Percentiles rank a stretch among this genome's conserved stretches.
Evolutionary conservation across 108 stramenopile species (phyloP).

Genomic region (Schizochytrium sp.): DNA sequence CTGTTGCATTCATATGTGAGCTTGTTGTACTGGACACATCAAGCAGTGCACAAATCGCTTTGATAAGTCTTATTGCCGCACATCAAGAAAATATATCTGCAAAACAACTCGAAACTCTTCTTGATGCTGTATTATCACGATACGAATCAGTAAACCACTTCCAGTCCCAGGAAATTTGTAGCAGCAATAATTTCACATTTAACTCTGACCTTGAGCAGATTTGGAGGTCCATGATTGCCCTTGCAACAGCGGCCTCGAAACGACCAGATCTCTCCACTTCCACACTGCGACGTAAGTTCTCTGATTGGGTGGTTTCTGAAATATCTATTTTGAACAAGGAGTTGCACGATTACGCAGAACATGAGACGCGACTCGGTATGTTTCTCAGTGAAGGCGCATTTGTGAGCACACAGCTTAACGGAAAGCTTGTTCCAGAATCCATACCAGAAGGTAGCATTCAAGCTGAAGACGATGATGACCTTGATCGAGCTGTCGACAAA

Average conservation of each 20-base stretch:
- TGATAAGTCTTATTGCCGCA: not conserved
- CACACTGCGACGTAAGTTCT: not conserved
- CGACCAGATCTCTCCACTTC: not conserved
- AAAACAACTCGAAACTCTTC: not conserved
- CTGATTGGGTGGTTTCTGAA: not conserved
- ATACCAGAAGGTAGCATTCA: not conserved
- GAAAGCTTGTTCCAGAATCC: not conserved
- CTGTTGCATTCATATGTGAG: not conserved
- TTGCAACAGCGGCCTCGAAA: not conserved
- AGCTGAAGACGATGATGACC: not conserved
- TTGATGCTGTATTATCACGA: not conserved
- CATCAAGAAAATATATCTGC: not conserved
- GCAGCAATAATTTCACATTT: too few species aligned
- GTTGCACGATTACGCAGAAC: not conserved
- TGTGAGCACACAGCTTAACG: not conserved
- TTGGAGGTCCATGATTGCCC: not conserved
- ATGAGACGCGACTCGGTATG: not conserved
- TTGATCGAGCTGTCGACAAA: slow-evolving; percentile 40
- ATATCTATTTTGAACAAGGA: not conserved
- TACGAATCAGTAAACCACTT: not conserved
- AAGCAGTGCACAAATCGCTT: slow-evolving; percentile 1
- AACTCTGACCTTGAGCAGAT: slow-evolving; percentile 1
- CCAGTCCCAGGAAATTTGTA: too few species aligned
- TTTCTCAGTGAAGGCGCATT: not conserved
- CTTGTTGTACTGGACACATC: not conserved